Percentiles rank a stretch among this genome's conserved stretches.
phyloP scores from a whole-genome alignment of 441 rosid genomes.

The Populus tomentosa region DNA sequence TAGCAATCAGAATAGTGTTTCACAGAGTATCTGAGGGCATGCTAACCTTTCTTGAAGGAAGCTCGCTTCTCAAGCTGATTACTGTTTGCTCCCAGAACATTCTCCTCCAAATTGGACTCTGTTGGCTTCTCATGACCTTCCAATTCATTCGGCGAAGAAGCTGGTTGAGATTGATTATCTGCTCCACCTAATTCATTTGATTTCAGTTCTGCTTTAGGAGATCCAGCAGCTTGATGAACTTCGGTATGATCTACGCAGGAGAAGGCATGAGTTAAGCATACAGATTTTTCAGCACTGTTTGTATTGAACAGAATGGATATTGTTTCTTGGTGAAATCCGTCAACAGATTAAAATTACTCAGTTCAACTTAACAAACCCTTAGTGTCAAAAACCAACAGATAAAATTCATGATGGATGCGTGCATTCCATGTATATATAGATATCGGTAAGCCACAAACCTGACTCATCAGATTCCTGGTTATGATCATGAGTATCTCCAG shows the following conservation, averaged over 20 bases:
- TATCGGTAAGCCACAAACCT: constrained; percentile 21
- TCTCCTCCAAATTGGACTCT: constrained; percentile 8
- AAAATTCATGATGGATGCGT: neutral
- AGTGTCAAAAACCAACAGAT: neutral
- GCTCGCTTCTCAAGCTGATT: constrained; percentile 16
- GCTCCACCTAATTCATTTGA: constrained; percentile 9
- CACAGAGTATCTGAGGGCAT: neutral
- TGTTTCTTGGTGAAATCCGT: neutral
- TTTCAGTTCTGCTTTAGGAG: constrained; percentile 14
- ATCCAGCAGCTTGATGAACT: constrained; percentile 20
- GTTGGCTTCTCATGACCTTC: constrained; percentile 14
- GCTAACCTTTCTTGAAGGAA: constrained; percentile 29
- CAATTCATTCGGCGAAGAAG: constrained; percentile 1
- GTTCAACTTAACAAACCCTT: neutral
- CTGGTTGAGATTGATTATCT: constrained; percentile 8
- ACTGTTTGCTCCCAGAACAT: constrained; percentile 5
- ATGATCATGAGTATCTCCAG: constrained; percentile 12
- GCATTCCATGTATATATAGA: neutral
- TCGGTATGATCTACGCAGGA: constrained; percentile 24
- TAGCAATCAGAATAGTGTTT: neutral
- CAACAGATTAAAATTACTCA: neutral
- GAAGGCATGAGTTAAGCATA: neutral
- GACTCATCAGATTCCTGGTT: constrained; percentile 8
- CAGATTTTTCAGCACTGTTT: neutral
- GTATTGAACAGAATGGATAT: neutral